A percentile compares a stretch with the other conserved stretches of the same genome.
Evolutionary conservation across 148 eudicot genomes (phyloP).

Genomic region (Oxyria digyna): DNA sequence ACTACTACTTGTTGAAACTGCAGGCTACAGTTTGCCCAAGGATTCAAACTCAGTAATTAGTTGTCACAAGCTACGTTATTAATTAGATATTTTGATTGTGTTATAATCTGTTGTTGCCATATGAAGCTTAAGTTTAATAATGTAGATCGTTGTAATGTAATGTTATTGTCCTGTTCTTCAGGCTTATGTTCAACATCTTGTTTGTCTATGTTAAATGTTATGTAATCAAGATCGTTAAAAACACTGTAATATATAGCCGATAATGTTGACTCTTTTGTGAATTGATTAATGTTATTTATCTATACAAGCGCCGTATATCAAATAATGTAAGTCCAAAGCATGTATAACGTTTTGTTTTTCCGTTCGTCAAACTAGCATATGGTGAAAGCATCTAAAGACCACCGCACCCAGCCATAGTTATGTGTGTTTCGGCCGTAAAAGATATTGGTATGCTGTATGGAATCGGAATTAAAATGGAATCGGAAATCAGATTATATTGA

Average conservation of each 20-base stretch:
- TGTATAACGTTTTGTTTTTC: too few species aligned
- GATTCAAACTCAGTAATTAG: not conserved
- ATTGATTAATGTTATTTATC: too few species aligned
- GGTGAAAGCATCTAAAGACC: too few species aligned
- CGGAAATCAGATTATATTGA: too few species aligned
- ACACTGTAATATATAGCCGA: not conserved
- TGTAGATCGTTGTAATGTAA: not conserved
- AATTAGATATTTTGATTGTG: not conserved
- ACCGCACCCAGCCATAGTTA: too few species aligned
- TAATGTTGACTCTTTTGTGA: too few species aligned
- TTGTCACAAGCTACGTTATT: not conserved
- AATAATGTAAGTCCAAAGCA: too few species aligned
- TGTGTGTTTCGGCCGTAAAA: too few species aligned
- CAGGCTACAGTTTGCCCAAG: not conserved
- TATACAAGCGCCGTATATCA: too few species aligned
- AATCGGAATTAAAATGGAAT: too few species aligned
- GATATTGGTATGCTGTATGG: too few species aligned
- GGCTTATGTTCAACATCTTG: not conserved
- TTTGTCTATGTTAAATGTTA: not conserved
- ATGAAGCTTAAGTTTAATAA: not conserved
- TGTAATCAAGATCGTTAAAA: not conserved
- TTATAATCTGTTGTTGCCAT: not conserved
- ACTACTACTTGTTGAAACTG: slow-evolving; percentile 9
- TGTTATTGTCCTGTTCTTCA: not conserved
- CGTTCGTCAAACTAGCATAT: too few species aligned